Evolutionary conservation across 495 filamentous ascomycete genomes (phyloP), one percentile per base, ranked within the genome.

Genomic region (Niebla homalea): DNA sequence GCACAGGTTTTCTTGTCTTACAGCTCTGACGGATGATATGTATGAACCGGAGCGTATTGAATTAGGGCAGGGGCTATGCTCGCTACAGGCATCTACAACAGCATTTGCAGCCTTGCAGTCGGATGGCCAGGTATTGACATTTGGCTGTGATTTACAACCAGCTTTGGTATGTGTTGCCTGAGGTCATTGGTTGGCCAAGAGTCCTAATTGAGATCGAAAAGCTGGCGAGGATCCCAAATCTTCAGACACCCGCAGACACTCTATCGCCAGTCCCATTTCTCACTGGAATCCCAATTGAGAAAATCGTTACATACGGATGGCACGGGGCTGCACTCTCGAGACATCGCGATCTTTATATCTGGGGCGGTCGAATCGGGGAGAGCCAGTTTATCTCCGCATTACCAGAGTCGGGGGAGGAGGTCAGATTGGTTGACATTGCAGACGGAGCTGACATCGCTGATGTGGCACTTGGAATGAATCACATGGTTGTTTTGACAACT

Each of bases 261-360:
- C 77, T 78, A 26, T 55, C 48, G 18, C 53, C 62, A 14, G 65
- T 81, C 23, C 55, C 69, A 5, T 70, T 70, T 46, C 65, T 84
- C 12, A 59, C 58, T 2, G 69, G 73, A 40, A 60, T 81, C 22
- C 70, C 70, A 10, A 70, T 83, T 48, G 57, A 40, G n/a, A 78
- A 75, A 48, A 64, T 85, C 22, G 68, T 70, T 6, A 61, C 66
- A 1, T 71, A 73, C 16, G 79, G 79, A 2, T 83, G 73, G 61
- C 43, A 75, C 1, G 64, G 70, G 0, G 78, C 74, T 0, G 81
- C 79, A 0, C 48, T 86, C 15, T 79, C 75, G 0, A 56, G 60
- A 2, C 75, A 77, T 2, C 60, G 68, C 38, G 80, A 81, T 57
- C 59, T 84, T 4, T 86, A 85, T 60, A 51, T 75, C 38, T 87